Evolutionary conservation across 805 yeast genomes (phyloP), one percentile per base, ranked within the genome.

Genomic region (Tetrapisispora fleetii): DNA sequence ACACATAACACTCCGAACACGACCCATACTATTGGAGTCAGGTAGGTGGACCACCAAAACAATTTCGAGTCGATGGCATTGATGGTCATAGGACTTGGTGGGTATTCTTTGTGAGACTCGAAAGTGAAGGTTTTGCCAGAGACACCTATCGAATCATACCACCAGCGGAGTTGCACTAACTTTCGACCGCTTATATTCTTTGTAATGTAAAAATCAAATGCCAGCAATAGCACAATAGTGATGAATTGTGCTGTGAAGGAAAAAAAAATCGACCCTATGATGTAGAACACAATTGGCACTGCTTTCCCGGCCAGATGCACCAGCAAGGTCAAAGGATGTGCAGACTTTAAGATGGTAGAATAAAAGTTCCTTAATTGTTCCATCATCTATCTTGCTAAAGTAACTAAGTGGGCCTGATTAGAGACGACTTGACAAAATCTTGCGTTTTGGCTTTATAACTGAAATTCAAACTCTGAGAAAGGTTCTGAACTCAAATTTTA

Each of bases 161-260:
- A 91, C 99, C 99, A 91, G 54, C 95, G 75, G 54, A 93, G 73
- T 0, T 97, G 98, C 4, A 93, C 97, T 48, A 91, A 67, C 49
- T 87, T 75, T 50, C 98, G 71, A 1, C 99, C 99, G 19, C 95
- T 74, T 24, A 91, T 85, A 65, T 91, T 91, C 62, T 91, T 93
- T 22, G 87, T 80, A 60, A 86, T 84, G 95, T 97, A 91, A 60
- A 91, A 91, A 64, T 91, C 99, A 1, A 88, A 87, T 0, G 96
- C 85, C 19, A 87, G 73, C 18, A 89, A 68, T 17, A 93, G 69
- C 2, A 90, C 79, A 21, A 88, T 81, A 6, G 80, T 64, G 16
- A 91, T 89, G 71, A 93, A 91, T 58, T 87, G 67, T 10, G 64
- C 67, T 32, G 70, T 65, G 45, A 65, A 66, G 10, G 62, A 59